Base-by-base conservation (phyloP, 2,329 filamentous ascomycete species). In the Aspergillus chevalieri region DNA sequence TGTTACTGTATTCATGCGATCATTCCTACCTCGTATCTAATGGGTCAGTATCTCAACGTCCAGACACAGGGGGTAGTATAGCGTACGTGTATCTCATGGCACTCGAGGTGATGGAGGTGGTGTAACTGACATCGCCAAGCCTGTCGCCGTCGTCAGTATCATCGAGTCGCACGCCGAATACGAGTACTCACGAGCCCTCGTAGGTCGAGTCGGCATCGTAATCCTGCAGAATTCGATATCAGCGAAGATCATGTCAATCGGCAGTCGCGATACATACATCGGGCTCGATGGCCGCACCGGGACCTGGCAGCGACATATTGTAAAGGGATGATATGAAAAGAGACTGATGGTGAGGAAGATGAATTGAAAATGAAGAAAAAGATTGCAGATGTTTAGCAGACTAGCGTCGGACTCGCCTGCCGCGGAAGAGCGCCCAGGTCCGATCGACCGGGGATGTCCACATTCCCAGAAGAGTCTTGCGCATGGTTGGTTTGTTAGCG, bases 21-120 rank as follows among this genome's bases (percentile, higher is more conserved):
- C 15, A 6, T 6, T 42, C 30, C 36, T 60, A 66, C 64, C 61
- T 66, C 64, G 50, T 66, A 66, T 59, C 63, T 66, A 36, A 4
- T 7, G 4, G 10, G 38, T 41, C 17, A 41, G 38, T 10, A 41
- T 8, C 9, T 30, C 10, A 12, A 30, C 15, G 8, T 17, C 34
- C 7, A 15, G 14, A 14, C 2, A 34, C 6, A 8, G 34, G 12
- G 34, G 34, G 7, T 8, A 38, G 10, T 19, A 8, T 41, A 15
- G 22, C 10, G 14, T 59, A 66, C 64, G 55, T 57, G 43, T 66
- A 66, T 44, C 62, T 61, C 43, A 66, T 52, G 5, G 59, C 60
- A 46, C 56, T 64, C 1, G 64, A 66, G 1, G 64, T 65, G 50
- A 66, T 55, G 41, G 63, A 65, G 9, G 56, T 59, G 17, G 64